A percentile compares a stretch with the other conserved stretches of the same genome.
Evolutionary conservation across 2,329 filamentous ascomycete species (phyloP).

Genomic region (Aspergillus costaricaensis): DNA sequence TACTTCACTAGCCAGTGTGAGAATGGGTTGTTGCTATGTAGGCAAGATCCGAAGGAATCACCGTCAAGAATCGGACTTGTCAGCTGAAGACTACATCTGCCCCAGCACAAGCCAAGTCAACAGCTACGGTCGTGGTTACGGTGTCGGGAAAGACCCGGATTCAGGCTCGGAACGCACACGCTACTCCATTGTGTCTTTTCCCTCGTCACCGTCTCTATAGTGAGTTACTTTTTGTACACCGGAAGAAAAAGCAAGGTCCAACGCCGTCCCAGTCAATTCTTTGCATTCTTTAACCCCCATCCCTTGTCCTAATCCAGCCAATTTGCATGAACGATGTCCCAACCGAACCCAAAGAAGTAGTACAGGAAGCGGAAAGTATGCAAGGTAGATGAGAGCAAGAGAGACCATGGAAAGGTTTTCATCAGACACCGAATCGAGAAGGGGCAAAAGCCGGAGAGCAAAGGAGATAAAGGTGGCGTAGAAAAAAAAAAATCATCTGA

Average conservation of each 20-base stretch:
- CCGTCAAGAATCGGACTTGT: background rate
- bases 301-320: constrained; percentile 25
- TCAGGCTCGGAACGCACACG: background rate
- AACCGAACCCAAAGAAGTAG: constrained; percentile 28
- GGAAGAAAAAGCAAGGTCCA: constrained; percentile 6
- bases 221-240: constrained; percentile 2
- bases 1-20: background rate
- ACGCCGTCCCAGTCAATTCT: constrained; percentile 25
- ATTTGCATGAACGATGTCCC: constrained; percentile 25
- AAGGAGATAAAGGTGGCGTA: constrained; percentile 20
- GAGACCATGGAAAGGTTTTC: constrained; percentile 18
- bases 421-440: constrained; percentile 22
- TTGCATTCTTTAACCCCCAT: constrained; percentile 23
- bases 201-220: constrained; percentile 1
- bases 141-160: background rate
- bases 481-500: constrained; percentile 16
- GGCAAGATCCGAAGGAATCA: background rate
- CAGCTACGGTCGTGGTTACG: background rate
- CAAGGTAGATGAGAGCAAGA: constrained; percentile 26
- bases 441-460: constrained; percentile 19
- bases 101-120: background rate
- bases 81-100: background rate
- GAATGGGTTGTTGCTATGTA: background rate
- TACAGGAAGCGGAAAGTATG: constrained; percentile 27
- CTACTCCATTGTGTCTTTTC: background rate